These are phyloP conservation scores for Raphidocelis subcapitata DNA, from an alignment of 139 green algal genomes.

Conservation along the genomic window DNA sequence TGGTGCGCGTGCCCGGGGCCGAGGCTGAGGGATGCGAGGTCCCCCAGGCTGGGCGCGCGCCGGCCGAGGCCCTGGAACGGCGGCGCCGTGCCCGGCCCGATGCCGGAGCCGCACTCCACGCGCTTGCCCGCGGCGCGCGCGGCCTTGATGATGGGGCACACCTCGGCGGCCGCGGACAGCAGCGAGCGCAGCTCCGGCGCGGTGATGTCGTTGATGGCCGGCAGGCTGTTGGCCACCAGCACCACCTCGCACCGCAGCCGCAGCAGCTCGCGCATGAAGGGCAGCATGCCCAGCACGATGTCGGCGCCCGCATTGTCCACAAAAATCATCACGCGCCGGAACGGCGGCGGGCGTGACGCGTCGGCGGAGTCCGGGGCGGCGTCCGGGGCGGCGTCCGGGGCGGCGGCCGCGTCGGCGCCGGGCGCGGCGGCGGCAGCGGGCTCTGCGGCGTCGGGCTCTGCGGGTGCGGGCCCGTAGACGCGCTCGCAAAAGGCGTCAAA, in stretches of 20 bases:
- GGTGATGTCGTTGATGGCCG: conserved; percentile 99
- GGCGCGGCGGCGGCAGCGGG: neutral
- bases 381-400: no score
- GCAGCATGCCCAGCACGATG: conserved; percentile 95
- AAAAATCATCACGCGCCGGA: conserved; percentile 89
- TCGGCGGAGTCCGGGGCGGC: no score
- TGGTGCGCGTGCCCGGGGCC: no score
- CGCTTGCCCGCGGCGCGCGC: conserved; percentile 51
- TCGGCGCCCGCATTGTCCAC: conserved; percentile 97
- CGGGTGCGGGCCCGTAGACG: conserved; percentile 18
- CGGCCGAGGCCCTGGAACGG: conserved; percentile 43
- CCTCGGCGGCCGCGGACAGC: conserved; percentile 43
- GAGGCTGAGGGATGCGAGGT: no score
- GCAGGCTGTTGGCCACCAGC: conserved; percentile 89
- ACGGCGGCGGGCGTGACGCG: conserved; percentile 38
- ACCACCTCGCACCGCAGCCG: conserved; percentile 86
- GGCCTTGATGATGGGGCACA: conserved; percentile 59
- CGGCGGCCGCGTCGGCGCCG: neutral
- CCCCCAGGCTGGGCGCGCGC: conserved; percentile 23
- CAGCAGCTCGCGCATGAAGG: conserved; percentile 92
- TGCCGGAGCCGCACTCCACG: conserved; percentile 1
- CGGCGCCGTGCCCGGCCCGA: conserved; percentile 37
- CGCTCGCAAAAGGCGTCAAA: conserved; percentile 70
- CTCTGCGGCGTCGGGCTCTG: neutral
- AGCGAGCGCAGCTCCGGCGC: conserved; percentile 71